Conservation (phyloP, 257 asterid genomes). For the Solanum chmielewskii region DNA sequence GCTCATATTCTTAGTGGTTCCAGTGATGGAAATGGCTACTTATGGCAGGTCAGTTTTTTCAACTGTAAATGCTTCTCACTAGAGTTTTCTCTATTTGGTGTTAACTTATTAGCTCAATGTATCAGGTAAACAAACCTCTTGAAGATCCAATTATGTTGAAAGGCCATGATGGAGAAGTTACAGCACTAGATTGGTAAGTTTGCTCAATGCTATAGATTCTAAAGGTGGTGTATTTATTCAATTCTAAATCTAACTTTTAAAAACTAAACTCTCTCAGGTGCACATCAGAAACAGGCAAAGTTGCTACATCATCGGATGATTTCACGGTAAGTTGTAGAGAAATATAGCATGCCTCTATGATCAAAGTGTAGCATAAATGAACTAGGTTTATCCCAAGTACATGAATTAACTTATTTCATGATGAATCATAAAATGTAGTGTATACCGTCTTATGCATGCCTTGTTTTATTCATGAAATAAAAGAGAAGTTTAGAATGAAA, state of each 20-base stretch:
- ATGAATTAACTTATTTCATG: background rate
- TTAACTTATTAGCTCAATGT: background rate
- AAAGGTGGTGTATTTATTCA: background rate
- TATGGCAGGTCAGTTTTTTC: slow-evolving; percentile 61
- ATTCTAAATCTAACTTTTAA: background rate
- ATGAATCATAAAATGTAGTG: background rate
- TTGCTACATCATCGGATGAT: slow-evolving; percentile 94
- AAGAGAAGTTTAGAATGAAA: background rate
- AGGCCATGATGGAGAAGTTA: slow-evolving; percentile 90
- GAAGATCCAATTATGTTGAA: slow-evolving; percentile 48
- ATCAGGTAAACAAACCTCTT: slow-evolving; percentile 68
- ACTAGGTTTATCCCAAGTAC: background rate
- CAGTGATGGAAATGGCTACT: slow-evolving; percentile 86
- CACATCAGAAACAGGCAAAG: slow-evolving; percentile 71
- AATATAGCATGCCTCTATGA: background rate
- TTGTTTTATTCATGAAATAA: background rate
- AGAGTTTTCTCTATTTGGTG: background rate
- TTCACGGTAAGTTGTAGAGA: slow-evolving; percentile 61
- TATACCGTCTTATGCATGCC: background rate
- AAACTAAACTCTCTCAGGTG: slow-evolving; percentile 39
- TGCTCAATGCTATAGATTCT: background rate
- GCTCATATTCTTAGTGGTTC: slow-evolving; percentile 94
- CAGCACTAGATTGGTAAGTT: slow-evolving; percentile 82
- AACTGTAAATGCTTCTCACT: background rate
- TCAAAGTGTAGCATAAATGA: background rate